Conservation (phyloP, 1,139 yeast genomes). For the Diutina siamensis region DNA sequence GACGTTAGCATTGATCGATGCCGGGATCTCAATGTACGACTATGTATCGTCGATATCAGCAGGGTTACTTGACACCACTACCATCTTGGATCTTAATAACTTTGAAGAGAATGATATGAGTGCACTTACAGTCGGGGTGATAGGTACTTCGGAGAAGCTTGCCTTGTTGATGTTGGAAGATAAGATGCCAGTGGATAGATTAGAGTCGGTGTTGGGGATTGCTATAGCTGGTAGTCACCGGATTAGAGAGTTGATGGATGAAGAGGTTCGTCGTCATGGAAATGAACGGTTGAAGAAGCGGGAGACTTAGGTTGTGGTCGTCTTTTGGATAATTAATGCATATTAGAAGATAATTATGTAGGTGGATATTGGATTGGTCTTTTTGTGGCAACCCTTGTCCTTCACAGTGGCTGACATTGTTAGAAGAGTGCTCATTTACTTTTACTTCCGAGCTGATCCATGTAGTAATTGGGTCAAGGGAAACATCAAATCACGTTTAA, state of each 20-base stretch:
- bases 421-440: no score
- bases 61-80: slow-evolving; percentile 66
- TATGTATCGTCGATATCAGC: slow-evolving; percentile 74
- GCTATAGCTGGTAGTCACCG: slow-evolving; percentile 87
- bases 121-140: slow-evolving; percentile 67
- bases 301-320: neutral
- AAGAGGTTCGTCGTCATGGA: slow-evolving; percentile 67
- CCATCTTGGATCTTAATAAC: slow-evolving; percentile 71
- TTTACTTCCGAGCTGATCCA: no score
- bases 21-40: slow-evolving; percentile 92
- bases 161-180: slow-evolving; percentile 72
- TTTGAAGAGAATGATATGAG: slow-evolving; percentile 81
- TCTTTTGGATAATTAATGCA: neutral
- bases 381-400: no score
- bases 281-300: slow-evolving; percentile 13
- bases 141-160: slow-evolving; percentile 72
- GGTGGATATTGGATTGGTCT: neutral
- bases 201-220: slow-evolving; percentile 69
- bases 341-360: neutral
- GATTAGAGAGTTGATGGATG: slow-evolving; percentile 77
- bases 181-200: slow-evolving; percentile 69
- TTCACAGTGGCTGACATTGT: no score
- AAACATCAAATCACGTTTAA: no score
- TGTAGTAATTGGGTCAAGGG: no score
- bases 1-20: slow-evolving; percentile 83